These are phyloP conservation scores for Trypanosoma boissoni DNA, from an alignment of 208 protist species.

Conservation along the genomic window DNA sequence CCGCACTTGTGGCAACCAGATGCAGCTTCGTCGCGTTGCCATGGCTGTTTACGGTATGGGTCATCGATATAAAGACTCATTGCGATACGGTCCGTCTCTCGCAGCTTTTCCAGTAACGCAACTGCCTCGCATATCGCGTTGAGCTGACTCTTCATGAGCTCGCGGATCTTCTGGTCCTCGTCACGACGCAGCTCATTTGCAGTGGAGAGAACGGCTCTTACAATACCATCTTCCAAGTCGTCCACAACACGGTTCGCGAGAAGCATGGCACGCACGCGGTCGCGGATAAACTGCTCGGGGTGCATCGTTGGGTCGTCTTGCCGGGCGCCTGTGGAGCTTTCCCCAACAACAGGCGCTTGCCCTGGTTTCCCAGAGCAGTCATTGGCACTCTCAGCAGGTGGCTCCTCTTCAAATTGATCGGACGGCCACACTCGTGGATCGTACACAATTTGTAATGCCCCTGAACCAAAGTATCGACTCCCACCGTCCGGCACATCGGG, in stretches of 20 bases:
- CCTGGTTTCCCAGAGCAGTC: too few species aligned
- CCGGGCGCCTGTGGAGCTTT: too few species aligned
- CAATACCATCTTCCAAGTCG: slow-evolving; percentile 1
- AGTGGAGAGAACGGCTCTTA: neutral
- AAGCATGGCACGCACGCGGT: slow-evolving; percentile 40
- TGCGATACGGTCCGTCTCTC: slow-evolving; percentile 32
- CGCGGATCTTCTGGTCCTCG: slow-evolving; percentile 9
- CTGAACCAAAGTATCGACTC: too few species aligned
- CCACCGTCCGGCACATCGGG: too few species aligned
- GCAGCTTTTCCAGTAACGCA: slow-evolving; percentile 28
- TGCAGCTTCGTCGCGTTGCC: slow-evolving; percentile 38
- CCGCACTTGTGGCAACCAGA: slow-evolving; percentile 33
- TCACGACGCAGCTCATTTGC: neutral
- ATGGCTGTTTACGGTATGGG: slow-evolving; percentile 35
- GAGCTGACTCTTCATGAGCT: slow-evolving; percentile 28
- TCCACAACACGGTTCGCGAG: slow-evolving; percentile 23
- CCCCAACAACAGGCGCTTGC: too few species aligned
- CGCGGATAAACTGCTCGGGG: slow-evolving; percentile 26
- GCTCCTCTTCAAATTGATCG: too few species aligned
- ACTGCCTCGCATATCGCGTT: slow-evolving; percentile 34
- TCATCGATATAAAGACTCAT: slow-evolving; percentile 37
- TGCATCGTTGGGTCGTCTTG: neutral
- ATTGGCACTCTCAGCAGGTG: too few species aligned
- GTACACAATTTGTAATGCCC: too few species aligned
- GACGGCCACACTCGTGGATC: too few species aligned